A percentile compares a stretch with the other conserved stretches of the same genome.
Evolutionary conservation across 352 stramenopile species (phyloP).

Genomic region (Phytophthora sansomeana): DNA sequence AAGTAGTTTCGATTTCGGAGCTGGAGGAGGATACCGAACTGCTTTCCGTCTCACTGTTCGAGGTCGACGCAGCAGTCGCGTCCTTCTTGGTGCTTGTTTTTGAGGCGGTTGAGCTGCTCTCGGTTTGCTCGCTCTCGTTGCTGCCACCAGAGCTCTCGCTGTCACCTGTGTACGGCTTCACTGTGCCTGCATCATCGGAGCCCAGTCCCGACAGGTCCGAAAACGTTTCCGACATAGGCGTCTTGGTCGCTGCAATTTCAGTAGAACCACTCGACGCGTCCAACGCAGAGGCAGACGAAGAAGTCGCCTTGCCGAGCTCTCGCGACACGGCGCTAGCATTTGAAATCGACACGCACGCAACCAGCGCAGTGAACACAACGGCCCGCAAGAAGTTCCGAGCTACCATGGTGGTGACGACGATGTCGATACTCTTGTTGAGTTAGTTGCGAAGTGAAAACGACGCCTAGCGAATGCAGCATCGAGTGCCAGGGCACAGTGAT

Average conservation of each 20-base stretch:
- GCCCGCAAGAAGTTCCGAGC: conserved; percentile 23
- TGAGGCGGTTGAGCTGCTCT: conserved; percentile 6
- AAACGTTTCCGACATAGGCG: conserved; percentile 24
- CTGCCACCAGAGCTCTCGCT: conserved; percentile 9
- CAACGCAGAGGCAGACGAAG: not conserved
- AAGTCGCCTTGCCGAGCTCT: conserved; percentile 14
- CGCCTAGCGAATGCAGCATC: conserved; percentile 17
- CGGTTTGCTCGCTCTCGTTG: conserved; percentile 23
- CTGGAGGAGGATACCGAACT: conserved; percentile 4
- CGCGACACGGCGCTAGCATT: conserved; percentile 14
- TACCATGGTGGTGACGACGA: too few relatives aligned
- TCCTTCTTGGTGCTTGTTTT: conserved; percentile 5
- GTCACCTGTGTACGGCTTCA: conserved; percentile 24
- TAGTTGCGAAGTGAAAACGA: conserved; percentile 22
- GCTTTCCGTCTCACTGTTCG: conserved; percentile 1
- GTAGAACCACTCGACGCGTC: conserved; percentile 5
- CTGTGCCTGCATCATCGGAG: conserved; percentile 18
- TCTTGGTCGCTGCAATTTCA: conserved; percentile 17
- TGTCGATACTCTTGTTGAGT: conserved; percentile 15
- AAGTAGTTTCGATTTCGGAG: not conserved
- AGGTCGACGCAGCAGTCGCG: conserved; percentile 7
- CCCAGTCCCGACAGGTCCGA: conserved; percentile 21
- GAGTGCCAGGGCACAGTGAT: not conserved
- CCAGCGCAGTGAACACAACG: conserved; percentile 20
- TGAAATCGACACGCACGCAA: conserved; percentile 24